Evolutionary conservation across 2,329 filamentous ascomycete species (phyloP).

Genomic region (Acephala macrosclerotiorum): DNA sequence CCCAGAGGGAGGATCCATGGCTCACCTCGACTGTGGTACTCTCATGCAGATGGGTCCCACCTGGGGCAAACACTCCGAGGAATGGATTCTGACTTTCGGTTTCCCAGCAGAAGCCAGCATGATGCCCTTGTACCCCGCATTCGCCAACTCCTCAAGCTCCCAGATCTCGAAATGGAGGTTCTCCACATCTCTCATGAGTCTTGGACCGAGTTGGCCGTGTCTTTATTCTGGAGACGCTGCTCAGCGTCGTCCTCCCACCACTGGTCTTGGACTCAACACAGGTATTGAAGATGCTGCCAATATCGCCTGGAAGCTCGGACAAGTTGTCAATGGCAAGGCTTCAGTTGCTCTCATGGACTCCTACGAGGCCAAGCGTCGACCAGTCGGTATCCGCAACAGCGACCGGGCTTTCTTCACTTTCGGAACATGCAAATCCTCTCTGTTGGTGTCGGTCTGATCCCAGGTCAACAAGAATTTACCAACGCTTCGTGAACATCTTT

Average conservation of each 20-base stretch:
- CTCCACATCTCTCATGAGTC: slow-evolving; percentile 32
- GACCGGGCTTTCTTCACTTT: slow-evolving; percentile 37
- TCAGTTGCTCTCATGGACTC: slow-evolving; percentile 48
- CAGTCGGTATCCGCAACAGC: slow-evolving; percentile 47
- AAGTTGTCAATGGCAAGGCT: slow-evolving; percentile 49
- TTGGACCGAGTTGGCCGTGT: slow-evolving; percentile 37
- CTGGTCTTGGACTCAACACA: slow-evolving; percentile 62
- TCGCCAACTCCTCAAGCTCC: slow-evolving; percentile 17
- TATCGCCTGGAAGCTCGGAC: slow-evolving; percentile 59
- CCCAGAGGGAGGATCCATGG: slow-evolving; percentile 17
- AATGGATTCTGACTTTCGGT: slow-evolving; percentile 32
- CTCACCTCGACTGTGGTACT: slow-evolving; percentile 26
- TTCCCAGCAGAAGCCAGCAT: slow-evolving; percentile 19
- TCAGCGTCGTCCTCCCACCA: slow-evolving; percentile 62
- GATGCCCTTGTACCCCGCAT: not conserved
- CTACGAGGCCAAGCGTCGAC: slow-evolving; percentile 54
- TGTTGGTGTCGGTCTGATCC: slow-evolving; percentile 30
- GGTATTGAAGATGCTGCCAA: slow-evolving; percentile 62
- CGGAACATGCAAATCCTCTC: slow-evolving; percentile 30
- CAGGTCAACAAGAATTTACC: slow-evolving; percentile 23
- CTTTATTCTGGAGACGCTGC: slow-evolving; percentile 56
- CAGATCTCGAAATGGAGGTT: slow-evolving; percentile 33
- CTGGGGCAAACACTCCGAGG: slow-evolving; percentile 36
- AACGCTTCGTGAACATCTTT: slow-evolving; percentile 23
- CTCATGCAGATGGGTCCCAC: slow-evolving; percentile 35